Evolutionary conservation across 2,329 filamentous ascomycete genomes (phyloP).

Genomic region (Incumbomyces delicatus): DNA sequence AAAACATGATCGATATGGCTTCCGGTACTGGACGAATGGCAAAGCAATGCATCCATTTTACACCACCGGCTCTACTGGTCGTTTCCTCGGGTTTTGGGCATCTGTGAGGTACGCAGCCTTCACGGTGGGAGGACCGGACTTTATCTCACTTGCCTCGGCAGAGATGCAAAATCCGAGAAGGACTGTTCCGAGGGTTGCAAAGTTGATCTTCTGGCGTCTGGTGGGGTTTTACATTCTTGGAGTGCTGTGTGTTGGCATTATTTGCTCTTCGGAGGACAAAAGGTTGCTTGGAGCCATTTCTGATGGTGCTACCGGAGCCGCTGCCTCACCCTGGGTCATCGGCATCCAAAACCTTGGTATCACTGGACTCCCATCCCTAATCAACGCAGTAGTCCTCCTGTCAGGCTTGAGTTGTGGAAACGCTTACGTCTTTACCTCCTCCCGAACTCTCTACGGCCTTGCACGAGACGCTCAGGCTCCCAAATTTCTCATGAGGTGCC

Average conservation of each 20-base stretch:
- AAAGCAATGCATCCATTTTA: constrained; percentile 60
- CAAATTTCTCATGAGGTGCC: constrained; percentile 49
- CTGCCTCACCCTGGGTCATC: constrained; percentile 63
- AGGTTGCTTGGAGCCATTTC: constrained; percentile 50
- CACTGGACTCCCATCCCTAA: constrained; percentile 59
- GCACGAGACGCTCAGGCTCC: constrained; percentile 43
- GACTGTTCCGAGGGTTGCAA: constrained; percentile 63
- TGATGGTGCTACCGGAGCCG: constrained; percentile 50
- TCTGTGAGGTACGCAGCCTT: constrained; percentile 61
- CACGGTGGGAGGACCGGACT: constrained; percentile 53
- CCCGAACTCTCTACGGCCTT: constrained; percentile 40
- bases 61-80: constrained; percentile 52
- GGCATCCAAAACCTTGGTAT: constrained; percentile 51
- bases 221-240: constrained; percentile 67
- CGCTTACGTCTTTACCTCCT: constrained; percentile 49
- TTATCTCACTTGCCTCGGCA: constrained; percentile 49
- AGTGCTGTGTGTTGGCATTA: constrained; percentile 56
- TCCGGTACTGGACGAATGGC: constrained; percentile 53
- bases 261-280: constrained; percentile 56
- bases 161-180: constrained; percentile 59
- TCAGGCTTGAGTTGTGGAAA: constrained; percentile 62
- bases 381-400: constrained; percentile 65
- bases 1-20: constrained; percentile 57
- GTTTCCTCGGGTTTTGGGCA: constrained; percentile 62
- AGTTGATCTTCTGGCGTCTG: constrained; percentile 68